Evolutionary conservation across 306 rosid species (phyloP).

Genomic region (peach (Prunus persica)): Prunus_persica_NCBIv2 NC_034015.1:6360001-6360500

Average conservation of each 20-base stretch:
- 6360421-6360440: neutral
- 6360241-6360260: constrained; percentile 26
- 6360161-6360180: neutral
- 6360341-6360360: constrained; percentile 95
- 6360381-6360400: constrained; percentile 6
- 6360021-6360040: constrained; percentile 20
- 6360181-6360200: neutral
- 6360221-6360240: constrained; percentile 40
- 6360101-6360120: constrained; percentile 42
- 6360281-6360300: constrained; percentile 33
- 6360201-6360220: constrained; percentile 32
- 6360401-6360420: neutral
- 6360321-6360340: constrained; percentile 74
- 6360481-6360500: neutral
- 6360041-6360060: constrained; percentile 45
- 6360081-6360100: constrained; percentile 41
- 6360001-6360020: constrained; percentile 42
- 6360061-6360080: constrained; percentile 57
- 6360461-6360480: neutral
- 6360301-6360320: constrained; percentile 43
- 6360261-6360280: constrained; percentile 42
- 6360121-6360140: constrained; percentile 27
- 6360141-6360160: neutral
- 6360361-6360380: constrained; percentile 68
- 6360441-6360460: neutral